Evolutionary conservation across 2,329 filamentous ascomycete species (phyloP), one percentile per base, ranked within the genome.

Genomic region (Xylaria sp.): DNA sequence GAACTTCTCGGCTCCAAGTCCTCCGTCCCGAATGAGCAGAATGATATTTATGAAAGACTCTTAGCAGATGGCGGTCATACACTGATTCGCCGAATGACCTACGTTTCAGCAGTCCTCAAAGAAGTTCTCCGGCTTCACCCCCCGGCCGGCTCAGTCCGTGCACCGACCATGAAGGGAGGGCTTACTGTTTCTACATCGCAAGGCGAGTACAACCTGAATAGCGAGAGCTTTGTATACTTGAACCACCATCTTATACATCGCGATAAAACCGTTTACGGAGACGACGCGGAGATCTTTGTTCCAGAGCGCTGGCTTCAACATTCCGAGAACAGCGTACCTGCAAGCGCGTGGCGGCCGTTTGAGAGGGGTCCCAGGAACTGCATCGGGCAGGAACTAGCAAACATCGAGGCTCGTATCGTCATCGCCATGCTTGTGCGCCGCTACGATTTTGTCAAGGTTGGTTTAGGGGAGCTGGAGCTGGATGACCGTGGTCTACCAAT

Each of bases 91-190:
- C 68, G 68, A 13, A 76, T 79, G 74, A 49, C 67, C 0, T 78
- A 77, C 62, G 72, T 69, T 4, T 68, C 72, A 7, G 77, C 76
- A 9, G 73, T 79, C 9, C 72, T 79, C 52, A 78, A 78, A 63
- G 78, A 80, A 54, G 67, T 65, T 0, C 66, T 79, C 6, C 67
- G 77, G 0, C 62, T 78, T 15, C 71, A 76, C 31, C 73, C 77
- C 0, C 74, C 76, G 0, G 77, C 72, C 0, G 73, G 68, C 0
- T 71, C 71, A 2, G 74, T 73, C 3, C 73, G 77, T 1, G 59
- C 68, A 38, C 35, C 70, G 0, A 48, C 62, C 3, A 71, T 68
- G 0, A 73, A 73, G 0, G 66, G 68, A 6, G 68, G 70, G 1
- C 71, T 76, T 35, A 67, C 67, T 27, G 64, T 78, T 35, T 33